These are phyloP conservation scores for Boletus sp. DNA, from an alignment of 768 basidiomycete genomes.

Conservation along the genomic window DNA sequence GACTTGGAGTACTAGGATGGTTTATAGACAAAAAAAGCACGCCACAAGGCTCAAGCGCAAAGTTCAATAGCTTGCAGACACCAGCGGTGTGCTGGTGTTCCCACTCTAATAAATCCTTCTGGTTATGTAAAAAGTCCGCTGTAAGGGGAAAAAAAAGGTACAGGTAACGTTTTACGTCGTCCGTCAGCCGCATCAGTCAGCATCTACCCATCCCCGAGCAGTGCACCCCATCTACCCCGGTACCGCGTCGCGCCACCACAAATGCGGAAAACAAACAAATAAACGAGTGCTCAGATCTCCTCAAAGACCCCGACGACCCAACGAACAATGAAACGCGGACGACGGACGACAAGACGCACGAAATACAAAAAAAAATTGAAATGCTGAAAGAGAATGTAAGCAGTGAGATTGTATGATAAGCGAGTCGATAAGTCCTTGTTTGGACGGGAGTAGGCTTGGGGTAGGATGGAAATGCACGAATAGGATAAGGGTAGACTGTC, in stretches of 20 bases:
- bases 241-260: neutral
- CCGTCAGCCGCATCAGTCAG: conserved; percentile 9
- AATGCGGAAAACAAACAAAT: conserved; percentile 2
- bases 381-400: conserved; percentile 25
- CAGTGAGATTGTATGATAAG: conserved; percentile 34
- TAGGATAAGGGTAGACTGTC: conserved; percentile 26
- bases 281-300: neutral
- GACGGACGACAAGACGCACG: conserved; percentile 8
- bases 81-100: neutral
- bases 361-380: conserved; percentile 14
- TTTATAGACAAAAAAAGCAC: no score
- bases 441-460: conserved; percentile 20
- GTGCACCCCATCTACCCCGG: neutral
- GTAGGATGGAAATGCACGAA: conserved; percentile 23
- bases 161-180: conserved; percentile 17
- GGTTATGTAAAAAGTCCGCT: conserved; percentile 16
- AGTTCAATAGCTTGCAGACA: neutral
- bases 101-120: conserved; percentile 13
- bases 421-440: conserved; percentile 25
- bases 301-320: neutral
- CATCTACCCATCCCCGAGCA: neutral
- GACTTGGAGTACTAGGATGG: no score
- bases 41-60: no score
- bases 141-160: conserved; percentile 14
- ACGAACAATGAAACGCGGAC: neutral